Evolutionary conservation across 2,329 filamentous ascomycete species (phyloP).

Genomic region (Ploettnerulaceae sp.): DNA sequence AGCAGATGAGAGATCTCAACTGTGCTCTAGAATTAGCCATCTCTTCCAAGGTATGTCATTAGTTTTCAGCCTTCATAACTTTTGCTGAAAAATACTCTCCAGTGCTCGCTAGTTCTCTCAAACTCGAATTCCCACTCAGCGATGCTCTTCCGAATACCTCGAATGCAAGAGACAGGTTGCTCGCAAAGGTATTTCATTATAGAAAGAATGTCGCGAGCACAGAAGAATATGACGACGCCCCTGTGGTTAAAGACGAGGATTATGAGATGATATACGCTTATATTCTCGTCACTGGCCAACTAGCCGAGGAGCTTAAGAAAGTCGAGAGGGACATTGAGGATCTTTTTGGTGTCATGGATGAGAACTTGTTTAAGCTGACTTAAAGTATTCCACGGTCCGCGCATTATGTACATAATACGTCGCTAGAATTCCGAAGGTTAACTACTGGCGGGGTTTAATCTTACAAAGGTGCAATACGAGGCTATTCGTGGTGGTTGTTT

Average conservation of each 20-base stretch:
- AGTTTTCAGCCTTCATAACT: background rate
- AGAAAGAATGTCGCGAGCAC: constrained; percentile 50
- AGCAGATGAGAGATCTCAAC: constrained; percentile 67
- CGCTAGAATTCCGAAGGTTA: background rate
- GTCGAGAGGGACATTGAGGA: constrained; percentile 58
- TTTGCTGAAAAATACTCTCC: too few relatives aligned
- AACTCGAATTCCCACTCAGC: constrained; percentile 88
- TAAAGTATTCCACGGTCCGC: too few relatives aligned
- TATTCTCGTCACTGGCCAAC: constrained; percentile 62
- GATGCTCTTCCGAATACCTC: constrained; percentile 83
- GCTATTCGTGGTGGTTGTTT: background rate
- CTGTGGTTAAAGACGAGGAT: constrained; percentile 63
- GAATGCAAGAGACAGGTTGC: constrained; percentile 71
- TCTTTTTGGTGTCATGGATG: constrained; percentile 58
- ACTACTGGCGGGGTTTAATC: background rate
- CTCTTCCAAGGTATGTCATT: constrained; percentile 49
- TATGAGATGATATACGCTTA: constrained; percentile 93
- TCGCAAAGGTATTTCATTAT: constrained; percentile 86
- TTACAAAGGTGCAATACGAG: background rate
- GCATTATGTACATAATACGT: background rate
- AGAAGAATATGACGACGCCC: constrained; percentile 14
- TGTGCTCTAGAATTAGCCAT: constrained; percentile 89
- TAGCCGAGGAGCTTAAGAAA: constrained; percentile 58
- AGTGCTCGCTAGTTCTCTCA: constrained; percentile 88
- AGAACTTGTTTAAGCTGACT: constrained; percentile 50